phyloP scores from a whole-genome alignment of 2,329 filamentous ascomycete genomes.

The Fusarium irregulare region DNA sequence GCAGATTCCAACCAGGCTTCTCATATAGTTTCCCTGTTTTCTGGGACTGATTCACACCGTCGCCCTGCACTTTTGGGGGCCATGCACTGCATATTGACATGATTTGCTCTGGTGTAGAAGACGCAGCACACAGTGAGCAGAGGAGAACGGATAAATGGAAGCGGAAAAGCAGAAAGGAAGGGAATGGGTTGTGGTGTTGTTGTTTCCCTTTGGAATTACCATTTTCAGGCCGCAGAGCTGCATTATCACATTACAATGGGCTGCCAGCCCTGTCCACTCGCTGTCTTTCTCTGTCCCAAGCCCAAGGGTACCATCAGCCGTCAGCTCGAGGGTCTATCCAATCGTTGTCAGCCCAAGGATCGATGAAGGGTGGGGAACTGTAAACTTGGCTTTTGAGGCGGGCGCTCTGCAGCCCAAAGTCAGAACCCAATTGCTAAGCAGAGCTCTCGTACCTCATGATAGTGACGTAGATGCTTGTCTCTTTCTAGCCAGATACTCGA shows the following conservation, averaged over 20 bases:
- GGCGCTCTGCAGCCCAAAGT: constrained; percentile 33
- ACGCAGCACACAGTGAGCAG: neutral
- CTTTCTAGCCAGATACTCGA: neutral
- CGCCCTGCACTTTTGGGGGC: neutral
- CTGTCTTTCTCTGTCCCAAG: neutral
- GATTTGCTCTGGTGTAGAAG: neutral
- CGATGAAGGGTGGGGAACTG: constrained; percentile 12
- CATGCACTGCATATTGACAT: constrained; percentile 1
- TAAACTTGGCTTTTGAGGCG: constrained; percentile 28
- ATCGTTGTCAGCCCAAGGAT: neutral
- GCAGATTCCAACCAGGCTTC: constrained; percentile 1
- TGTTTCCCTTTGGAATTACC: neutral
- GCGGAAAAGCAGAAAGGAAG: neutral
- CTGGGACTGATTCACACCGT: neutral
- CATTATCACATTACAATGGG: constrained; percentile 16
- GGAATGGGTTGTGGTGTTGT: constrained; percentile 9
- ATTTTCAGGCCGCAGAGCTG: constrained; percentile 5
- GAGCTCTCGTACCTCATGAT: constrained; percentile 10
- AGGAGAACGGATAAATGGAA: constrained; percentile 12
- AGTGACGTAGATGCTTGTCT: constrained; percentile 32
- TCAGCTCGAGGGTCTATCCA: constrained; percentile 11
- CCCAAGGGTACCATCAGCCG: constrained; percentile 1
- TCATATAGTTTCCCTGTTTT: constrained; percentile 14
- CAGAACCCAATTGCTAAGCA: constrained; percentile 38
- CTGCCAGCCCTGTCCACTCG: neutral